A percentile compares a stretch with the other conserved stretches of the same genome.
These are phyloP conservation scores for Colletotrichum spaethianum DNA, from an alignment of 2,329 filamentous ascomycete genomes.

Conservation along the genomic window DNA sequence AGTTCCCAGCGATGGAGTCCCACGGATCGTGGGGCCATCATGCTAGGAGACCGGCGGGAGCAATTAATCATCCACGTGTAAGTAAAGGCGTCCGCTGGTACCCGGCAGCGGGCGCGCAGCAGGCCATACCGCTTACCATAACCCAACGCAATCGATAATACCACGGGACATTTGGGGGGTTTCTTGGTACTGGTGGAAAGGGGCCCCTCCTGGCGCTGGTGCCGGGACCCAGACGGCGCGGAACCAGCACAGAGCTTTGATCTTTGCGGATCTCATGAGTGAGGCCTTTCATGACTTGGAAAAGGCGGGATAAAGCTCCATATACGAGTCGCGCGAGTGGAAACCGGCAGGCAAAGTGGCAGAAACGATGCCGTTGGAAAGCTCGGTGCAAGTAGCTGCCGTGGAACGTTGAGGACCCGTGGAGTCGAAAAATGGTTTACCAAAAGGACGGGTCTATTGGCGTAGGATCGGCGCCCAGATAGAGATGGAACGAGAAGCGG, in stretches of 20 bases:
- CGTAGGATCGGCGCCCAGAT: constrained; percentile 14
- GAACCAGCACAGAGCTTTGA: constrained; percentile 15
- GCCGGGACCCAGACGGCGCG: constrained; percentile 26
- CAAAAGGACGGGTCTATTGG: constrained; percentile 21
- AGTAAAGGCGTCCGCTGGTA: constrained; percentile 18
- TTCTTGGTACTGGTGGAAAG: background rate
- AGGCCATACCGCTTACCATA: constrained; percentile 5
- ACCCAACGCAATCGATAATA: background rate
- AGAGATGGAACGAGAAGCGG: background rate
- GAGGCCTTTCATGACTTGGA: constrained; percentile 12
- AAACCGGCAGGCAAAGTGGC: constrained; percentile 1
- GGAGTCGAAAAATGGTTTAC: constrained; percentile 35
- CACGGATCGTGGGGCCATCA: constrained; percentile 28
- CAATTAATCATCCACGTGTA: constrained; percentile 37
- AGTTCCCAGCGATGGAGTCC: constrained; percentile 12
- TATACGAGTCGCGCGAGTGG: constrained; percentile 3
- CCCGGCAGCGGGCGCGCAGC: constrained; percentile 11
- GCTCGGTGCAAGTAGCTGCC: constrained; percentile 13
- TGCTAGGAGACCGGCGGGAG: constrained; percentile 29
- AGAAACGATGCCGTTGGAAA: background rate
- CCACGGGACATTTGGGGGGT: background rate
- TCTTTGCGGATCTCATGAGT: background rate
- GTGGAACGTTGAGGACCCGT: constrained; percentile 20
- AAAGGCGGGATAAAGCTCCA: background rate
- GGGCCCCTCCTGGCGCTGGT: constrained; percentile 15